Percentiles rank a stretch among this genome's conserved stretches.
phyloP scores from a whole-genome alignment of 1,139 yeast genomes.

The Sugiyamaella sp. region DNA sequence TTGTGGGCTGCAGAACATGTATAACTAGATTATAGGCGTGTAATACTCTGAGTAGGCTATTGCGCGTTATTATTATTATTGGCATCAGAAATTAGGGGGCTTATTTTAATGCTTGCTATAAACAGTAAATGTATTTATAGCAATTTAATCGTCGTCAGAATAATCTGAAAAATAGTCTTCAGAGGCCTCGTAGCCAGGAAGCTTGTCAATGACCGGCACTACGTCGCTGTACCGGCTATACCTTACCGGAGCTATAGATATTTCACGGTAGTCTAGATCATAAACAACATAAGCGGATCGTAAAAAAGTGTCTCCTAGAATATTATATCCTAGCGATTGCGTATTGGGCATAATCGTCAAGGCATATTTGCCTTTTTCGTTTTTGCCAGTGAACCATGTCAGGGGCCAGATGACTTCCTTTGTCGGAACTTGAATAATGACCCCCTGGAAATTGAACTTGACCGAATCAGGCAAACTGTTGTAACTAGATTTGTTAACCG shows the following conservation, averaged over 20 bases:
- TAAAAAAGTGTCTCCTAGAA: constrained; percentile 75
- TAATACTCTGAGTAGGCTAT: too few species aligned
- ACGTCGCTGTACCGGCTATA: constrained; percentile 23
- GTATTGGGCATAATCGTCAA: constrained; percentile 34
- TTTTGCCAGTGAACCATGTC: constrained; percentile 30
- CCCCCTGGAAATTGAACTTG: constrained; percentile 49
- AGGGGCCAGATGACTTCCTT: constrained; percentile 42
- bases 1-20: too few species aligned
- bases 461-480: constrained; percentile 37
- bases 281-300: constrained; percentile 76
- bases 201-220: constrained; percentile 26
- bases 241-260: constrained; percentile 49
- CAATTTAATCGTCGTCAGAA: background rate
- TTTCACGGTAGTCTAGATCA: constrained; percentile 63
- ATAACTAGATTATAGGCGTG: too few species aligned
- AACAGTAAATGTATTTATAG: background rate
- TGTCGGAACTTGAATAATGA: constrained; percentile 48
- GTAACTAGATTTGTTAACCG: constrained; percentile 33
- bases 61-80: background rate
- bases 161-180: background rate
- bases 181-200: constrained; percentile 20
- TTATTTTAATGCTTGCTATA: too few species aligned
- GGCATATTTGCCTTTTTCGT: constrained; percentile 27
- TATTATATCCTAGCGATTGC: constrained; percentile 36
- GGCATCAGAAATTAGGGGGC: too few species aligned